Evolutionary conservation across 73 alveolate species (phyloP).

Genomic region (Paramecium pentaurelia): DNA sequence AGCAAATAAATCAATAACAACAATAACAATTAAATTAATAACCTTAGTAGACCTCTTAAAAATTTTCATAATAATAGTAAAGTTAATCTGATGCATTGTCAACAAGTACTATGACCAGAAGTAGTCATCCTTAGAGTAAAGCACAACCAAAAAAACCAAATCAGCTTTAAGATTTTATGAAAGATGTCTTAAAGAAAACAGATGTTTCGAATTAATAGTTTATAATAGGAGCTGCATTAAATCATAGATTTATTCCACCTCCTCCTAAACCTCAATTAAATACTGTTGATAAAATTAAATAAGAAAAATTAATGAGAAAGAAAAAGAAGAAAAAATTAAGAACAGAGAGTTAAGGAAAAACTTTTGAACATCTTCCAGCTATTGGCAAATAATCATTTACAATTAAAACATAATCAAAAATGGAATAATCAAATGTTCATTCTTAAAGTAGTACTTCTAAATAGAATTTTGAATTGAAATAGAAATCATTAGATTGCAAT

Average conservation of each 20-base stretch:
- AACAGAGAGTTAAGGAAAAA: background rate
- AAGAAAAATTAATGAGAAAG: background rate
- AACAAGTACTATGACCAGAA: background rate
- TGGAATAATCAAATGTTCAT: background rate
- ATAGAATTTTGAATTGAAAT: background rate
- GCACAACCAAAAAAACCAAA: background rate
- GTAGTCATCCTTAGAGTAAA: background rate
- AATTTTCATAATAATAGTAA: background rate
- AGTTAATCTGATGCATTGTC: background rate
- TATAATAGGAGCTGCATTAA: background rate
- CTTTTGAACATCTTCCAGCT: background rate
- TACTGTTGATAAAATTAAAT: background rate
- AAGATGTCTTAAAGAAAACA: constrained; percentile 14
- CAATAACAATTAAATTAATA: background rate
- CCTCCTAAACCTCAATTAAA: background rate
- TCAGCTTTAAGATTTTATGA: background rate
- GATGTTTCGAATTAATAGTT: constrained; percentile 20
- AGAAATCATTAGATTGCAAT: background rate
- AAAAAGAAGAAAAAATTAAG: background rate
- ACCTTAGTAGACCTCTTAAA: background rate
- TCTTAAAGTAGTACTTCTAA: background rate
- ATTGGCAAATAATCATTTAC: background rate
- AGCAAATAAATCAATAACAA: background rate
- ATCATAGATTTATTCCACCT: background rate
- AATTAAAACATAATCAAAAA: background rate